phyloP scores from a whole-genome alignment of 306 rosid species.

The Crotalaria pallida region DNA sequence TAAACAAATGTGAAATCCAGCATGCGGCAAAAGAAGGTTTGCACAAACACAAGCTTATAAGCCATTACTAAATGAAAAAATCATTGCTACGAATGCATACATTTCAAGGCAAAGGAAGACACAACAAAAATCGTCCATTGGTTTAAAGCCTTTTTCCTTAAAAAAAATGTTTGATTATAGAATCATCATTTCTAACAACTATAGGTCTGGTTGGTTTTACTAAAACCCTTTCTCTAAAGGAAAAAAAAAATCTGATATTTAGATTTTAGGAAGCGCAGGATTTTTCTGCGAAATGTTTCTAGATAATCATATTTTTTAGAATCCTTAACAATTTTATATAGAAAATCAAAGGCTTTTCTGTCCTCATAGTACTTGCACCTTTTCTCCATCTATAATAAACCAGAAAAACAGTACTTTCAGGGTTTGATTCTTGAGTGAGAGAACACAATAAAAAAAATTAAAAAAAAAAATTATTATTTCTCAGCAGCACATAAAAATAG shows the following conservation, averaged over 20 bases:
- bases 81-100: background rate
- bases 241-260: too few species aligned
- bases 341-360: background rate
- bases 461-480: background rate
- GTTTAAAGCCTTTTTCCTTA: too few species aligned
- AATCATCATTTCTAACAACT: too few species aligned
- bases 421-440: background rate
- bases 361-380: background rate
- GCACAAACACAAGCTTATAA: background rate
- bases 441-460: too few species aligned
- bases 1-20: background rate
- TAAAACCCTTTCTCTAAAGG: too few species aligned
- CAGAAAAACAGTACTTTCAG: background rate
- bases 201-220: too few species aligned
- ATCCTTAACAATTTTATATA: background rate
- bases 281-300: too few species aligned
- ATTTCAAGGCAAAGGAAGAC: background rate
- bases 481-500: background rate
- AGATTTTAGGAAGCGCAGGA: too few species aligned
- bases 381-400: background rate
- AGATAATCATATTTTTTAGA: too few species aligned
- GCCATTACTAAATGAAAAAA: slow-evolving; percentile 3
- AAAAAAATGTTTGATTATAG: too few species aligned
- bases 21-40: background rate
- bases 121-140: too few species aligned